A percentile compares a stretch with the other conserved stretches of the same genome.
phyloP scores from a whole-genome alignment of 2,329 filamentous ascomycete species.

The Simplicillium aogashimaense region DNA sequence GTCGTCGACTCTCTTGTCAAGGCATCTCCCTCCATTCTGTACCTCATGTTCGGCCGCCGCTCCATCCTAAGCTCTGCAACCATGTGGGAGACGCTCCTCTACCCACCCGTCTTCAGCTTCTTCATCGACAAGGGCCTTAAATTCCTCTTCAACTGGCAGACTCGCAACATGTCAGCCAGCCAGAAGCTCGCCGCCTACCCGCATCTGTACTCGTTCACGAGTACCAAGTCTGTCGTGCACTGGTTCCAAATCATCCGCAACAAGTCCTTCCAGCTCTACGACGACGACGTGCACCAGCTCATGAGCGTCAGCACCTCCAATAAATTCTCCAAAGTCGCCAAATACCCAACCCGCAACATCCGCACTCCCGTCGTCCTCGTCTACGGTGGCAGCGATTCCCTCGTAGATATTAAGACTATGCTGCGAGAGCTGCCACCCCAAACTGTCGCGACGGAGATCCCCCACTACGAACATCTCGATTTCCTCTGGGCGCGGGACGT shows the following conservation, averaged over 20 bases:
- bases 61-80: slow-evolving; percentile 88
- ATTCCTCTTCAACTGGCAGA: slow-evolving; percentile 86
- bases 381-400: slow-evolving; percentile 86
- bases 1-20: slow-evolving; percentile 91
- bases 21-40: slow-evolving; percentile 84
- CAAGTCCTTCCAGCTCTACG: slow-evolving; percentile 95
- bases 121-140: slow-evolving; percentile 72
- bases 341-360: slow-evolving; percentile 94
- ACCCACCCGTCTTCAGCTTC: slow-evolving; percentile 85
- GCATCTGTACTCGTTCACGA: slow-evolving; percentile 93
- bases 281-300: slow-evolving; percentile 80
- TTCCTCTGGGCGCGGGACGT: slow-evolving; percentile 91
- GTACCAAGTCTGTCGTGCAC: slow-evolving; percentile 92
- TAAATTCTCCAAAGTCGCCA: slow-evolving; percentile 92
- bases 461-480: slow-evolving; percentile 93
- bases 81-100: slow-evolving; percentile 95
- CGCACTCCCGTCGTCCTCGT: slow-evolving; percentile 89
- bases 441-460: slow-evolving; percentile 77
- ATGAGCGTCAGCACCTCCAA: slow-evolving; percentile 59
- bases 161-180: slow-evolving; percentile 68
- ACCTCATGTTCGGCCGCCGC: slow-evolving; percentile 82
- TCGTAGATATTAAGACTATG: slow-evolving; percentile 93
- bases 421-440: slow-evolving; percentile 74
- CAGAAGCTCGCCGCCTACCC: slow-evolving; percentile 95
- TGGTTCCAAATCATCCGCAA: slow-evolving; percentile 99